Base-by-base conservation (phyloP, 495 filamentous ascomycete genomes). In the Penicillium psychrofluorescens region DNA sequence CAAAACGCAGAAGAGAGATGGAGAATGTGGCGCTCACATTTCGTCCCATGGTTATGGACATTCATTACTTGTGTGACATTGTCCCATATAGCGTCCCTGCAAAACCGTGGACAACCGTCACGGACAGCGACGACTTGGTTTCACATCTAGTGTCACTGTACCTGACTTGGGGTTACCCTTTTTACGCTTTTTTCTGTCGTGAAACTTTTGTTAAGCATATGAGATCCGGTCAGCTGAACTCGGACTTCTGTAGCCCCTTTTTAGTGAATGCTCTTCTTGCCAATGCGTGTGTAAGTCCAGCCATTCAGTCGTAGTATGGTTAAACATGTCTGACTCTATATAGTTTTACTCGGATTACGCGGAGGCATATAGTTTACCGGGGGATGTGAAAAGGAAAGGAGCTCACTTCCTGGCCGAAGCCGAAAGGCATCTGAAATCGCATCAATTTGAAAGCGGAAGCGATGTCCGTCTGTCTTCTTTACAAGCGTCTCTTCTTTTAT, bases 211-310 rank as follows among this genome's bases (percentile, higher is more conserved):
- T 71, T 28, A 53, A 53, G 13, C 59, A 72, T 32, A 67, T 73
- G 57, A 38, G 39, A 5, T 12, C 38, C 6, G 58, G 54, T 0
- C 36, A 57, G 29, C 34, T 59, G 28, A 41, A 59, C 13, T 61
- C 56, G 7, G 49, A 61, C 39, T 64, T 68, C 27, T 75, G 68
- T 49, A 70, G 65, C 9, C 58, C 65, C 0, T 61, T 72, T 37
- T 62, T 75, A 6, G 68, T 75, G 37, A 72, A 75, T 48, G 62
- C 66, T 5, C 56, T 75, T 7, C 68, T 70, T 27, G 67, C 68
- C 36, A 50, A 64, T 38, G 58, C 61, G 12, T 64, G 55, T 33
- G 61, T 64, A 44, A 46, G 54, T 52, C 36, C 28, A 30, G 13
- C 12, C 10, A 31, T 13, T 30, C 12, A 15, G 6, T 7, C 10